Conservation (phyloP, 2,329 filamentous ascomycete genomes). For the Daldinia eschscholtzii region DNA sequence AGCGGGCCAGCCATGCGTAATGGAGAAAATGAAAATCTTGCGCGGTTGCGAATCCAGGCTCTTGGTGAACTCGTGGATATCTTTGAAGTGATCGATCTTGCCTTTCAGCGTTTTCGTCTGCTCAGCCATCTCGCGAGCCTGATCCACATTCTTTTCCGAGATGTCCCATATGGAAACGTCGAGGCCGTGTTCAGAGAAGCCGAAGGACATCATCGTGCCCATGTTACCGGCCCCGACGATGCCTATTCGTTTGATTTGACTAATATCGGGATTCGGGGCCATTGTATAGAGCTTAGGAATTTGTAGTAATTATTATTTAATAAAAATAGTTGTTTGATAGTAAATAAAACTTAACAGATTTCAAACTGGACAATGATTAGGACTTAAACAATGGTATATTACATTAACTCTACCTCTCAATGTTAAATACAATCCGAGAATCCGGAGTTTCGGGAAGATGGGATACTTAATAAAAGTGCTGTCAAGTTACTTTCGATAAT, state of each 20-base stretch:
- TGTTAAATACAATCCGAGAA: not conserved
- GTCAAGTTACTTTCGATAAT: not conserved
- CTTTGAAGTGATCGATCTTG: slow-evolving; percentile 46
- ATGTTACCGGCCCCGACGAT: slow-evolving; percentile 71
- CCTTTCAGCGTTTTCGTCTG: slow-evolving; percentile 39
- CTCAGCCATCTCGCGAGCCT: slow-evolving; percentile 50
- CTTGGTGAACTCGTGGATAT: slow-evolving; percentile 60
- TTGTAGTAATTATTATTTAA: not conserved
- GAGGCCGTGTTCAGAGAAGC: slow-evolving; percentile 69
- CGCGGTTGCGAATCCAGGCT: slow-evolving; percentile 58
- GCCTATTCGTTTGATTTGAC: slow-evolving; percentile 57
- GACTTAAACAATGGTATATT: not conserved
- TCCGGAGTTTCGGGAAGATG: not conserved
- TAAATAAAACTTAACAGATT: not conserved
- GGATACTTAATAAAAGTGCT: not conserved
- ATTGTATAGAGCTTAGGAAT: slow-evolving; percentile 3
- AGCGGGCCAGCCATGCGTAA: slow-evolving; percentile 61
- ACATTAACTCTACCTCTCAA: not conserved
- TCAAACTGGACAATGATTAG: not conserved
- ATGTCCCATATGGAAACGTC: slow-evolving; percentile 64
- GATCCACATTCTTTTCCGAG: slow-evolving; percentile 60
- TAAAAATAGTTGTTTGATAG: not conserved
- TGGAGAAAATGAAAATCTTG: slow-evolving; percentile 65
- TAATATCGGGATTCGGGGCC: slow-evolving; percentile 26
- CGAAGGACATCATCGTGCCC: slow-evolving; percentile 70